Evolutionary conservation across 306 rosid genomes (phyloP).

Genomic region (Vigna radiata): DNA sequence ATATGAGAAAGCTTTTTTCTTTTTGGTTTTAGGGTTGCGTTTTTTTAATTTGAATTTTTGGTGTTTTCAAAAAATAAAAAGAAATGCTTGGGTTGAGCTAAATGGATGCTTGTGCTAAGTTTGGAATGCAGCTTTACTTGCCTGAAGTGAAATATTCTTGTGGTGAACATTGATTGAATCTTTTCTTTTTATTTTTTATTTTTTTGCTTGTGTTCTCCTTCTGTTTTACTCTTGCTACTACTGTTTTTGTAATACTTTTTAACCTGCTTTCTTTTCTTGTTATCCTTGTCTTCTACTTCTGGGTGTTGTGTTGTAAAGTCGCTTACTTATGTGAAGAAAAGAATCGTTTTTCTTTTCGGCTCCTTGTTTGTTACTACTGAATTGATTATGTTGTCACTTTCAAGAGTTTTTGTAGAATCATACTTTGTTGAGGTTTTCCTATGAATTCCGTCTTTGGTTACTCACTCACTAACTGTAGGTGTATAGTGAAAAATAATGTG

Average conservation of each 20-base stretch:
- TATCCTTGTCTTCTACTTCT: slow-evolving; percentile 53
- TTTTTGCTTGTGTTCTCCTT: slow-evolving; percentile 34
- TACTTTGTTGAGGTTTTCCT: slow-evolving; percentile 14
- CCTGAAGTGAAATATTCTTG: slow-evolving; percentile 12
- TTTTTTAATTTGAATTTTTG: not conserved
- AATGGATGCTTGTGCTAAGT: not conserved
- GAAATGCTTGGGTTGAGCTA: slow-evolving; percentile 3
- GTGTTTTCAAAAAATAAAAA: not conserved
- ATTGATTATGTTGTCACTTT: slow-evolving; percentile 37
- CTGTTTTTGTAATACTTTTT: slow-evolving; percentile 24
- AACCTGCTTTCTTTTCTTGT: not conserved
- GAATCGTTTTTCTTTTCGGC: slow-evolving; percentile 37
- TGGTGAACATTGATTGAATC: slow-evolving; percentile 22
- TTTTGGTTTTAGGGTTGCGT: not conserved
- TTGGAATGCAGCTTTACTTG: not conserved
- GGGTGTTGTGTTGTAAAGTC: slow-evolving; percentile 51
- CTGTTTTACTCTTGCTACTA: slow-evolving; percentile 32
- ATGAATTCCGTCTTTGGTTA: slow-evolving; percentile 13
- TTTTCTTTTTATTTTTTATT: slow-evolving; percentile 3
- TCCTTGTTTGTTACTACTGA: slow-evolving; percentile 39
- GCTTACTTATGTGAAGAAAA: slow-evolving; percentile 44
- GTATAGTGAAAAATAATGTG: slow-evolving; percentile 4
- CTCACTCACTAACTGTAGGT: not conserved
- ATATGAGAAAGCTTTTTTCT: not conserved
- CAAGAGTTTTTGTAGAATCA: slow-evolving; percentile 31